Percentiles rank a stretch among this genome's conserved stretches.
Evolutionary conservation across 306 rosid species (phyloP).

Genomic region (Quercus mongolica): DNA sequence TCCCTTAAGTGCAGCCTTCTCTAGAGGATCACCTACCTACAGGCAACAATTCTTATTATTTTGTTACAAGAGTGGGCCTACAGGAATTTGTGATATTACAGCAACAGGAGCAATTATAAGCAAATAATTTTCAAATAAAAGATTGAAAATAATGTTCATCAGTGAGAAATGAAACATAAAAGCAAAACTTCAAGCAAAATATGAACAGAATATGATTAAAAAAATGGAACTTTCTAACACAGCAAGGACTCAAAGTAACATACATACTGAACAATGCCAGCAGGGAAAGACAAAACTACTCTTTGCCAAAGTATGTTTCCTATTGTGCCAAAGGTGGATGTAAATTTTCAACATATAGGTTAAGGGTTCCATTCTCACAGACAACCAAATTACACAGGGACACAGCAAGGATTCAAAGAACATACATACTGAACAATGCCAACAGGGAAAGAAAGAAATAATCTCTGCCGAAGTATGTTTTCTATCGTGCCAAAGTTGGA

Average conservation of each 20-base stretch:
- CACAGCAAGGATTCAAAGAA: too few species aligned
- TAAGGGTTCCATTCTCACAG: background rate
- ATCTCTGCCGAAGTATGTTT: background rate
- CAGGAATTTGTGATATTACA: slow-evolving; percentile 9
- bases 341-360: background rate
- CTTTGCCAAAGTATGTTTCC: background rate
- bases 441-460: background rate
- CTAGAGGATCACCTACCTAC: slow-evolving; percentile 99
- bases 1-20: slow-evolving; percentile 97
- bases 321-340: background rate
- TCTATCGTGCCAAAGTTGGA: background rate
- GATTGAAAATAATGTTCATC: background rate
- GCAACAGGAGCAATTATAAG: background rate
- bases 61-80: background rate
- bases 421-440: background rate
- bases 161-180: background rate
- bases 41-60: slow-evolving; percentile 11
- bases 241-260: too few species aligned
- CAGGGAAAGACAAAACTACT: background rate
- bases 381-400: too few species aligned
- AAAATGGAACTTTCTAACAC: background rate
- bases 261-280: background rate
- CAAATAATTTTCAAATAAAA: background rate
- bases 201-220: background rate
- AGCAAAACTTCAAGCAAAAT: background rate